Evolutionary conservation across 805 yeast genomes (phyloP), one percentile per base, ranked within the genome.

Genomic region (Nakazawaea wickerhamii): DNA sequence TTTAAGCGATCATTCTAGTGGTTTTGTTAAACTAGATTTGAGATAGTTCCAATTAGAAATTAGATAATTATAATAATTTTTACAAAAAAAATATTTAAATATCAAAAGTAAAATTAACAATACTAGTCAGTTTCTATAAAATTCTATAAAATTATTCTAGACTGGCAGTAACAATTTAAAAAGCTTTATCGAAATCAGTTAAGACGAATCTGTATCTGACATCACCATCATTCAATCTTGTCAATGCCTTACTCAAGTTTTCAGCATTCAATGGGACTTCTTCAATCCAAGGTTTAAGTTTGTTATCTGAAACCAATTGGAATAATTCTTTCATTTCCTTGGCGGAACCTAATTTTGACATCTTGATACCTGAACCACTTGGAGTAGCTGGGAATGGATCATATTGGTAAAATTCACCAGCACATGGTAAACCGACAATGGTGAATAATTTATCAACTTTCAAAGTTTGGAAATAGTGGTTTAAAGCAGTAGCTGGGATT

Each of bases 171-270:
- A 15, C 7, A 22, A 18, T 18, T 27, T 36, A 26, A 23, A 43
- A 43, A 19, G 43, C 42, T 23, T 73, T 66, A 50, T 70, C 75
- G 48, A 60, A 74, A 30, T 70, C 71, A 27, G 73, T 70, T 47
- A 75, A 65, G 18, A 73, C 76, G 50, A 71, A 73, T 64, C 81
- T 70, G 54, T 71, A 76, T 49, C 70, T 70, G 18, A 72, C 75
- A 49, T 75, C 77, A 52, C 77, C 77, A 8, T 61, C 51, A 22
- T 61, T 63, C 59, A 71, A 64, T 59, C 75, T 70, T 38, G 65
- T 61, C 62, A 74, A 72, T 1, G 71, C 79, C 27, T 57, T 54
- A 11, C 61, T 52, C 33, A 72, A 70, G 49, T 64, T 65, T 31
- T 58, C 65, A 50, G 64, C 77, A 45, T 58, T 55, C 36, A 76